These are phyloP conservation scores for Xylaria longipes DNA, from an alignment of 495 filamentous ascomycete species.

Conservation along the genomic window DNA sequence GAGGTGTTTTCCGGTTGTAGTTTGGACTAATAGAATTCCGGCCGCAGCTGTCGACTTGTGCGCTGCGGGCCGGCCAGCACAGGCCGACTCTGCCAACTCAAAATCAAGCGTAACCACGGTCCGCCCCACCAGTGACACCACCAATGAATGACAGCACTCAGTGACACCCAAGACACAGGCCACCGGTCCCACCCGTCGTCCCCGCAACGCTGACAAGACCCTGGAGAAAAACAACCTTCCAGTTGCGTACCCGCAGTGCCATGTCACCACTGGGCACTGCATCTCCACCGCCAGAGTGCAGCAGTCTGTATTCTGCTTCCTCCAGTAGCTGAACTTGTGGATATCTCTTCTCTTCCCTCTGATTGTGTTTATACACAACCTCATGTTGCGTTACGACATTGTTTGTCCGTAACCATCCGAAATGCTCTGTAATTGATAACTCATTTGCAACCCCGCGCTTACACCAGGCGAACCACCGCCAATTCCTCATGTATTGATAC, in stretches of 20 bases:
- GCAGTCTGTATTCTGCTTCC: slow-evolving; percentile 22
- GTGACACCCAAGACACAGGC: not conserved
- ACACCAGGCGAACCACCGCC: slow-evolving; percentile 21
- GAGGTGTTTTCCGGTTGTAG: not conserved
- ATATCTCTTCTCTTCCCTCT: slow-evolving; percentile 10
- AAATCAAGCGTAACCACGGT: not conserved
- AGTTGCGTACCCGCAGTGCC: slow-evolving; percentile 37
- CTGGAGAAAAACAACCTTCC: slow-evolving; percentile 39
- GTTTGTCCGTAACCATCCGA: not conserved
- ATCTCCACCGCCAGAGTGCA: slow-evolving; percentile 28
- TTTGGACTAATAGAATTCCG: not conserved
- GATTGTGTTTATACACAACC: not conserved
- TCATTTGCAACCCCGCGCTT: slow-evolving; percentile 21
- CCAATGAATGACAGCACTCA: not conserved
- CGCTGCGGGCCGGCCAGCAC: not conserved
- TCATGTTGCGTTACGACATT: not conserved
- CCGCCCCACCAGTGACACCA: not conserved
- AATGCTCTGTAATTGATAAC: slow-evolving; percentile 13
- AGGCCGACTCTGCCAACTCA: not conserved
- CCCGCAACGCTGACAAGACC: slow-evolving; percentile 38
- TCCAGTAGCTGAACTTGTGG: slow-evolving; percentile 24
- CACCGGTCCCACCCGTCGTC: slow-evolving; percentile 35
- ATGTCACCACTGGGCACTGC: slow-evolving; percentile 33
- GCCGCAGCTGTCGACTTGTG: slow-evolving; percentile 2
- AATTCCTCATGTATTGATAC: slow-evolving; percentile 19